Conservation (phyloP, 306 rosid species). For the Delonix regia region DNA sequence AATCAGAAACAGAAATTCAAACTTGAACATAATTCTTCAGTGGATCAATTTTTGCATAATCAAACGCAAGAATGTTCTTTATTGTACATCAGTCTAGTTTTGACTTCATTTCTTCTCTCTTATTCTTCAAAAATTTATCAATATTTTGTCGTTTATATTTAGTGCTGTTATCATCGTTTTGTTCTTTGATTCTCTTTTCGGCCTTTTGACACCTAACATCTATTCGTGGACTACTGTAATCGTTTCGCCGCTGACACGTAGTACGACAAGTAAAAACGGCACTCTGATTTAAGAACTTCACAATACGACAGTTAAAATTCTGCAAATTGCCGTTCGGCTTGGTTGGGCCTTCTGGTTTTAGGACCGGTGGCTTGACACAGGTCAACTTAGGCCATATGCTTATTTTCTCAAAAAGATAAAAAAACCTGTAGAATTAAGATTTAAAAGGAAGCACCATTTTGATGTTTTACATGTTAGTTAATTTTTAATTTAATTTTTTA, state of each 20-base stretch:
- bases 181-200: background rate
- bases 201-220: too few relatives aligned
- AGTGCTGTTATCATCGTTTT: background rate
- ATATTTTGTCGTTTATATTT: background rate
- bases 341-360: too few relatives aligned
- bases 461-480: too few relatives aligned
- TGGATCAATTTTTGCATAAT: background rate
- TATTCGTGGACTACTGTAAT: background rate
- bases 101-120: background rate
- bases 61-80: background rate
- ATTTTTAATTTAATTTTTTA: too few relatives aligned
- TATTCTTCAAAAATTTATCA: background rate
- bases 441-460: too few relatives aligned
- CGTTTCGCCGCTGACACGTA: background rate
- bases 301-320: background rate
- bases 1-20: constrained; percentile 46
- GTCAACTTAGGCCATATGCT: too few relatives aligned
- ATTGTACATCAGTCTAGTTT: background rate
- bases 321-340: background rate
- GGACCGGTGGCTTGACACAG: too few relatives aligned
- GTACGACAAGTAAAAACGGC: background rate
- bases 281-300: background rate
- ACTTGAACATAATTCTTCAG: constrained; percentile 48
- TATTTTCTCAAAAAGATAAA: too few relatives aligned
- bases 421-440: too few relatives aligned